These are phyloP conservation scores for Tolypocladium ophioglossoides DNA, from an alignment of 2,329 filamentous ascomycete genomes.

Conservation along the genomic window DNA sequence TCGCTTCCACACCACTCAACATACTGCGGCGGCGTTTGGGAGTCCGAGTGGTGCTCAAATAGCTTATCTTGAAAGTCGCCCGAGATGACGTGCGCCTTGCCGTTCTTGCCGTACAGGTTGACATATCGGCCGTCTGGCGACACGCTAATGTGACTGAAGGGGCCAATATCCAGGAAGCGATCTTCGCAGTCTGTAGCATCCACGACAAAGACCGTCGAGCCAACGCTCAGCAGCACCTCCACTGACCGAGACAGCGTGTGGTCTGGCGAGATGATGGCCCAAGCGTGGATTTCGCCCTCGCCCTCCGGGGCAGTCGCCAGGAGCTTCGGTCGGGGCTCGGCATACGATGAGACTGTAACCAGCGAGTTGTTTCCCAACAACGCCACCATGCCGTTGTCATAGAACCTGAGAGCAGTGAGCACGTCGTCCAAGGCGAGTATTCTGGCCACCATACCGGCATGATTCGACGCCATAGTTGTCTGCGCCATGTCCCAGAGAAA, in stretches of 20 bases:
- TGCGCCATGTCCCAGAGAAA: conserved; percentile 79
- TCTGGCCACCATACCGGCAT: conserved; percentile 46
- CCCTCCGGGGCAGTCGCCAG: conserved; percentile 67
- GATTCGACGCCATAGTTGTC: conserved; percentile 79
- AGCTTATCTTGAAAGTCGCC: conserved; percentile 90
- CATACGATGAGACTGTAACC: conserved; percentile 77
- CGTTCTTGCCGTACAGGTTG: conserved; percentile 75
- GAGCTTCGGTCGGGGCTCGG: conserved; percentile 78
- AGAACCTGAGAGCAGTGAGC: conserved; percentile 46
- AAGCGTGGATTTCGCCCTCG: conserved; percentile 74
- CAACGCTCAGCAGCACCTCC: conserved; percentile 80
- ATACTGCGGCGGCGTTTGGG: conserved; percentile 74
- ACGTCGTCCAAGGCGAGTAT: background rate
- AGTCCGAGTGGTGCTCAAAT: conserved; percentile 84
- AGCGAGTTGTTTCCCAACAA: conserved; percentile 81
- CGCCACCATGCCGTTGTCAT: conserved; percentile 84
- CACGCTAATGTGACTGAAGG: conserved; percentile 81
- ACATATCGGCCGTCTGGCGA: conserved; percentile 86
- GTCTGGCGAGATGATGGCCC: conserved; percentile 79
- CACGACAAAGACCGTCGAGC: conserved; percentile 72
- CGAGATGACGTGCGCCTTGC: conserved; percentile 84
- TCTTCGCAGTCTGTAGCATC: conserved; percentile 89
- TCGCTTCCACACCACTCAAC: conserved; percentile 96
- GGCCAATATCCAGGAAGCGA: conserved; percentile 79
- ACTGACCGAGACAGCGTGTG: conserved; percentile 88